Percentiles rank a stretch among this genome's conserved stretches.
Conservation (phyloP, 352 stramenopile genomes). For the Globisporangium nagaii region DNA sequence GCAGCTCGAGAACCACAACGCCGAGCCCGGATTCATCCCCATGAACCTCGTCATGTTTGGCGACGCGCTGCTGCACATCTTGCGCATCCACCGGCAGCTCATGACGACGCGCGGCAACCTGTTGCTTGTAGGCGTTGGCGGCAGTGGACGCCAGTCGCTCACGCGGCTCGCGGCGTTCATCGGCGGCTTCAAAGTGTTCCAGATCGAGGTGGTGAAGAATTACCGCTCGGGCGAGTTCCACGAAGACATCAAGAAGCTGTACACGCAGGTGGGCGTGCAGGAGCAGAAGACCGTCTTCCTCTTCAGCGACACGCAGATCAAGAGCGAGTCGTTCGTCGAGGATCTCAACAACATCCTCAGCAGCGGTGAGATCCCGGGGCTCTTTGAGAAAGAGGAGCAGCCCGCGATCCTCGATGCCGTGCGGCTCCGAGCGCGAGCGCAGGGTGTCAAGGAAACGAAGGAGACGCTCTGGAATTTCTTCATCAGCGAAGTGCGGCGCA, state of each 20-base stretch:
- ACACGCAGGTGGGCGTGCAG: conserved; percentile 68
- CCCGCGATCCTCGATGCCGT: conserved; percentile 81
- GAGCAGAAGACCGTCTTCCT: conserved; percentile 88
- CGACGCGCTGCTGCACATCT: conserved; percentile 87
- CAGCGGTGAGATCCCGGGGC: conserved; percentile 87
- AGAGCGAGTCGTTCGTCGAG: conserved; percentile 91
- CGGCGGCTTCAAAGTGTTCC: conserved; percentile 85
- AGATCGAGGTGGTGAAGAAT: conserved; percentile 94
- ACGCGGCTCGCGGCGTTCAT: conserved; percentile 88
- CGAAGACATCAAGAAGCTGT: conserved; percentile 91
- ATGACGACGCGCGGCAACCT: conserved; percentile 87
- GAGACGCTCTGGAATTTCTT: conserved; percentile 92
- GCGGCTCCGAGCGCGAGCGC: conserved; percentile 46
- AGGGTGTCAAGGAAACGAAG: conserved; percentile 85
- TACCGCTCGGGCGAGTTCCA: conserved; percentile 90
- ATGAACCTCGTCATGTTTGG: conserved; percentile 92
- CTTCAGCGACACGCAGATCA: conserved; percentile 94
- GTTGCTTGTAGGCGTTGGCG: conserved; percentile 90
- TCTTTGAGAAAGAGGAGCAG: conserved; percentile 92
- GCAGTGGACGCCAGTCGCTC: conserved; percentile 86
- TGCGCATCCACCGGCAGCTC: conserved; percentile 88
- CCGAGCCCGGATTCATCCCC: conserved; percentile 78
- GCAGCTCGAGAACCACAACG: conserved; percentile 89
- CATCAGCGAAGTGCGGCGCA: conserved; percentile 86
- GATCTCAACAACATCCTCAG: conserved; percentile 93